phyloP scores from a whole-genome alignment of 148 eudicot species.

The Nepenthes mirabilis region DNA sequence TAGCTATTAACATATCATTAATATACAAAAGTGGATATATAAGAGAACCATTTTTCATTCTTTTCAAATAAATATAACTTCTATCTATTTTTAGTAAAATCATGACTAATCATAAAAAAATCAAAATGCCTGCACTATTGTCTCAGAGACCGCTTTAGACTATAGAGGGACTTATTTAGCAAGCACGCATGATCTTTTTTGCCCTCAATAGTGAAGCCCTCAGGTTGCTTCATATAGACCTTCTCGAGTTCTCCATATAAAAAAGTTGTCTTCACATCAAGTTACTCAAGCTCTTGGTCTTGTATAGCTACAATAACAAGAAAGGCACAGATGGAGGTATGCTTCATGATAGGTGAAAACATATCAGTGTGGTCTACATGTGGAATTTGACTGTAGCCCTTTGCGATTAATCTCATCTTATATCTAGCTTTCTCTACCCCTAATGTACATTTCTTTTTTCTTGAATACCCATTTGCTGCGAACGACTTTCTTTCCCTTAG shows the following conservation, averaged over 20 bases:
- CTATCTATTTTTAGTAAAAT: neutral
- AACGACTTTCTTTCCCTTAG: neutral
- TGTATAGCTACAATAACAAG: neutral
- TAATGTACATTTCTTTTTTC: slow-evolving; percentile 1
- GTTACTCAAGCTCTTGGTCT: slow-evolving; percentile 2
- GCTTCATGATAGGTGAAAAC: slow-evolving; percentile 2
- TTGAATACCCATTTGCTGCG: slow-evolving; percentile 6
- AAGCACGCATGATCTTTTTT: slow-evolving; percentile 5
- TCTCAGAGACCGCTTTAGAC: slow-evolving; percentile 5
- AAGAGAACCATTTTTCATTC: neutral
- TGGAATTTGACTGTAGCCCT: neutral
- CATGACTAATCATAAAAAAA: slow-evolving; percentile 1
- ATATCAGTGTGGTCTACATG: slow-evolving; percentile 2
- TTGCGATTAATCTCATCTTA: slow-evolving; percentile 2
- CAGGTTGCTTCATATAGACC: neutral
- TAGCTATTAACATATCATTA: neutral
- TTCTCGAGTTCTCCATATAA: neutral
- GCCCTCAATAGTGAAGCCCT: neutral
- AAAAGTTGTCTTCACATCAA: slow-evolving; percentile 9
- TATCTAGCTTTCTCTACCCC: neutral
- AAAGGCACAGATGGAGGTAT: slow-evolving; percentile 3
- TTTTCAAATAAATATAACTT: slow-evolving; percentile 1
- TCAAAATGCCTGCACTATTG: slow-evolving; percentile 6
- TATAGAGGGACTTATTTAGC: slow-evolving; percentile 1
- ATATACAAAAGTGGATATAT: neutral